Percentiles rank a stretch among this genome's conserved stretches.
These are phyloP conservation scores for Eucalyptus fibrosa DNA, from an alignment of 345 rosid genomes.

Conservation along the genomic window DNA sequence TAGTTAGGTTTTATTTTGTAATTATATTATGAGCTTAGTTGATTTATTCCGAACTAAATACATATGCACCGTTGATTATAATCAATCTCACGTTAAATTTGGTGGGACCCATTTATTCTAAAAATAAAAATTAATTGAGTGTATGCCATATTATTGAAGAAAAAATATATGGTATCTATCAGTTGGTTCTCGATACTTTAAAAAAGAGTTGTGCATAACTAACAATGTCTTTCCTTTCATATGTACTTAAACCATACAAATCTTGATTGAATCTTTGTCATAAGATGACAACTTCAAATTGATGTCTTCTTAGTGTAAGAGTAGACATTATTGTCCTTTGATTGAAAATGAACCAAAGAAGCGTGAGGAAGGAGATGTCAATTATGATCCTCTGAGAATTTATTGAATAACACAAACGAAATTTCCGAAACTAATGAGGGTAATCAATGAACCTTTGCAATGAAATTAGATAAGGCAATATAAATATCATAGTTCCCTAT, in stretches of 20 bases:
- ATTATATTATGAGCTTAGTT: neutral
- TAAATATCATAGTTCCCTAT: neutral
- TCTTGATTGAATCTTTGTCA: neutral
- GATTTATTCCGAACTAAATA: neutral
- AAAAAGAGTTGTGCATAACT: neutral
- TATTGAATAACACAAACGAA: neutral
- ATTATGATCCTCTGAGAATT: neutral
- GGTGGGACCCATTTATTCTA: neutral
- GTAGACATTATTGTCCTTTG: neutral
- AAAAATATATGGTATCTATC: neutral
- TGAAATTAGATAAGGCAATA: neutral
- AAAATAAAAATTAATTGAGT: neutral
- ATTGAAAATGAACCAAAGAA: neutral
- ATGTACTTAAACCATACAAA: neutral
- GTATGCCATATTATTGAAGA: neutral
- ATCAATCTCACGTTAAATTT: neutral
- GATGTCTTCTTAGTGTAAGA: neutral
- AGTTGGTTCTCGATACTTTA: neutral
- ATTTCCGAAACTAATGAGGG: neutral
- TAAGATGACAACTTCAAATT: neutral
- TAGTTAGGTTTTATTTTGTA: neutral
- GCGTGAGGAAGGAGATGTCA: neutral
- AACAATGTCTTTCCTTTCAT: neutral
- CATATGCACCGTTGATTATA: neutral
- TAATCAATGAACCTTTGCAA: neutral